Conservation (phyloP, 306 rosid species). For the Trifolium repens region DNA sequence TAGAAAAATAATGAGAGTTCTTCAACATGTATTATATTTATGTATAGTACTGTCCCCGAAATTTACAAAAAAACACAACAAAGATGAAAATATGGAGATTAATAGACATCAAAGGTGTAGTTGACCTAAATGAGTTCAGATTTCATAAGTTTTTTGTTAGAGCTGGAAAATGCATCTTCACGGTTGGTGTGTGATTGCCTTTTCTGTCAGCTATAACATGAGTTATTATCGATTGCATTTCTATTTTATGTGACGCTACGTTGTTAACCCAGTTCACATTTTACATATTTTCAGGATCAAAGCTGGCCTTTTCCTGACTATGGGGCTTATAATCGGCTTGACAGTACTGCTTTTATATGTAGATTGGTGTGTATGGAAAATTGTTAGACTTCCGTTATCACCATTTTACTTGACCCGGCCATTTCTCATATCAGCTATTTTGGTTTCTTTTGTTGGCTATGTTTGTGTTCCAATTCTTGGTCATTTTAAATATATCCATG, state of each 20-base stretch:
- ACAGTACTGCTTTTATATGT: constrained; percentile 67
- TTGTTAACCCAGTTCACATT: constrained; percentile 47
- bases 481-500: constrained; percentile 63
- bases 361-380: constrained; percentile 94
- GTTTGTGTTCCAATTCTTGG: constrained; percentile 77
- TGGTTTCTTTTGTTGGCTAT: constrained; percentile 82
- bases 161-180: constrained; percentile 24
- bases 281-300: constrained; percentile 65
- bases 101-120: constrained; percentile 24
- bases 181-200: constrained; percentile 18
- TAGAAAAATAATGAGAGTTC: not conserved
- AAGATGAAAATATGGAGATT: constrained; percentile 32
- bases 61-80: not conserved
- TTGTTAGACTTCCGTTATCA: constrained; percentile 80
- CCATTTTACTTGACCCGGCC: constrained; percentile 86
- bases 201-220: constrained; percentile 27
- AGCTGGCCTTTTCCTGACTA: constrained; percentile 62
- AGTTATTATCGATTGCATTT: constrained; percentile 26
- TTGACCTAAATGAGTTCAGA: constrained; percentile 27
- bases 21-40: constrained; percentile 1
- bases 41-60: not conserved
- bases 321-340: constrained; percentile 65
- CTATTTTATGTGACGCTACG: constrained; percentile 10
- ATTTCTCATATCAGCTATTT: constrained; percentile 70
- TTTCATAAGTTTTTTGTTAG: not conserved